Evolutionary conservation across 2,329 filamentous ascomycete genomes (phyloP).

Genomic region (Monosporascus sp.): DNA sequence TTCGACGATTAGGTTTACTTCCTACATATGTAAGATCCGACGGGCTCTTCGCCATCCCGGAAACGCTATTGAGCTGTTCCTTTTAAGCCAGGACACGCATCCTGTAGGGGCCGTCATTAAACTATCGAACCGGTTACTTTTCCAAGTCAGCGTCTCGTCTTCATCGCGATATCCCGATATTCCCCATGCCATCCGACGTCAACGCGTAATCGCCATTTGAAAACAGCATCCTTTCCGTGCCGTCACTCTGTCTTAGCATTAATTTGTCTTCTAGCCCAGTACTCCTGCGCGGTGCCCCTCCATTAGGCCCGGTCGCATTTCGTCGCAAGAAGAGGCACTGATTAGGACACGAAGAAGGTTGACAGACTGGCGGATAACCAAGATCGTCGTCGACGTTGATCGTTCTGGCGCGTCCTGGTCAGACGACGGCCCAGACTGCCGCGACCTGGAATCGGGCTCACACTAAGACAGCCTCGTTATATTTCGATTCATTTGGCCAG

Average conservation of each 20-base stretch:
- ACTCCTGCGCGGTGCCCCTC: background rate
- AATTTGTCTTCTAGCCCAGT: background rate
- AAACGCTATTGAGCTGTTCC: no score
- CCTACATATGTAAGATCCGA: no score
- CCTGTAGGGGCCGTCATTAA: background rate
- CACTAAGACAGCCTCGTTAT: no score
- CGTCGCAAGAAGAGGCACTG: no score
- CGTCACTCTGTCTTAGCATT: background rate
- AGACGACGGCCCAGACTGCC: background rate
- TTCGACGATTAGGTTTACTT: no score
- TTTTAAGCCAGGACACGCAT: background rate
- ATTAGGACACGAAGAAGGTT: background rate
- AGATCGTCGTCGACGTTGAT: background rate
- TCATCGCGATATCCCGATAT: background rate
- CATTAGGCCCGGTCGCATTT: no score
- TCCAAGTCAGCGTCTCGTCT: background rate
- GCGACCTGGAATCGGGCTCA: background rate
- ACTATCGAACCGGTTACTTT: background rate
- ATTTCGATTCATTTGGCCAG: background rate
- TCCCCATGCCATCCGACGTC: background rate
- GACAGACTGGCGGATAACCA: background rate
- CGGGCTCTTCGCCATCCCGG: no score
- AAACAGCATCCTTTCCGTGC: no score
- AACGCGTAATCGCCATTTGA: background rate
- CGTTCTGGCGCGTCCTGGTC: background rate